phyloP scores from a whole-genome alignment of 2,329 filamentous ascomycete genomes.

The Graphium sp. region DNA sequence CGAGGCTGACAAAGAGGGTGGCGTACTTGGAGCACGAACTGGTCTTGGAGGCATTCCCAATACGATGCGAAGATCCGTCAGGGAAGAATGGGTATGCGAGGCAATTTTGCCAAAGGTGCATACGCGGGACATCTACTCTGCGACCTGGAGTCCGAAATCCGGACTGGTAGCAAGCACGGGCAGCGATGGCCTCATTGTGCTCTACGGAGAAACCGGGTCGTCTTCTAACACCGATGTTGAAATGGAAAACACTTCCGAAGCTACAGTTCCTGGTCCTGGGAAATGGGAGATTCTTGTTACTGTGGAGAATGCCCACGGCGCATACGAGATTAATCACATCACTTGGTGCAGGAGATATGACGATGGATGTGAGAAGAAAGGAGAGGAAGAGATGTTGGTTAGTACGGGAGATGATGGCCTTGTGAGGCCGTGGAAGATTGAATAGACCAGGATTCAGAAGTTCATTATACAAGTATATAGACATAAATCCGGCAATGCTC shows the following conservation, averaged over 20 bases:
- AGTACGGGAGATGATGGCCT: constrained; percentile 87
- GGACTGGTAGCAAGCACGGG: constrained; percentile 77
- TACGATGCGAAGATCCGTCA: constrained; percentile 63
- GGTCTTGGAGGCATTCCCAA: constrained; percentile 57
- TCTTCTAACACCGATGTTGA: constrained; percentile 8
- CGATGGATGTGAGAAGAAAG: constrained; percentile 32
- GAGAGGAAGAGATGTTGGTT: constrained; percentile 66
- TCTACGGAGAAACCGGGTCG: constrained; percentile 50
- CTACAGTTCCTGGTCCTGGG: constrained; percentile 13
- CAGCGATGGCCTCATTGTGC: constrained; percentile 64
- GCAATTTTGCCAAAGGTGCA: constrained; percentile 60
- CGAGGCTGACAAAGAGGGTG: constrained; percentile 21
- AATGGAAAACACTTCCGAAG: constrained; percentile 5
- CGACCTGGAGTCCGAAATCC: constrained; percentile 63
- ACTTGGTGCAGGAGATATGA: constrained; percentile 74
- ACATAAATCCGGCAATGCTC: no score
- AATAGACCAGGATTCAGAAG: no score
- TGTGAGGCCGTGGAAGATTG: constrained; percentile 67
- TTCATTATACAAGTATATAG: no score
- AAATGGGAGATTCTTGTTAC: constrained; percentile 58
- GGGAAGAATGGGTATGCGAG: constrained; percentile 75
- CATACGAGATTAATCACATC: constrained; percentile 88
- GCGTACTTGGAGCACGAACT: constrained; percentile 16
- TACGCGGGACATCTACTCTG: constrained; percentile 67
- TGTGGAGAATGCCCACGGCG: constrained; percentile 64